Evolutionary conservation across 345 rosid species (phyloP).

Genomic region (Corymbia maculata): DNA sequence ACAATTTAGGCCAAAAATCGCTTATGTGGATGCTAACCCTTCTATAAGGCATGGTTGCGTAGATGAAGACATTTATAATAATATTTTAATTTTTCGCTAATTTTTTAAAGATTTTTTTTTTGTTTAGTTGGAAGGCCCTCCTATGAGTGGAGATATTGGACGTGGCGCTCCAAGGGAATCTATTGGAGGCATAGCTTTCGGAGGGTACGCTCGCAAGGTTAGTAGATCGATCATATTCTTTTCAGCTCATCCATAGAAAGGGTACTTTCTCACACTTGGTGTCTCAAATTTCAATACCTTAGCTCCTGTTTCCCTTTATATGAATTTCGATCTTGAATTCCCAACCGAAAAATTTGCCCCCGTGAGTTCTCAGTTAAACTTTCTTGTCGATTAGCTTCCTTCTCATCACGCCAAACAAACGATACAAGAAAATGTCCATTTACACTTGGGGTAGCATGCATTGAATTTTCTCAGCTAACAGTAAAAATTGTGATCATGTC

Average conservation of each 20-base stretch:
- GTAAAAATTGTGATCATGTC: neutral
- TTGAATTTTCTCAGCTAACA: too few relatives aligned
- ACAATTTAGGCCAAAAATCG: too few relatives aligned
- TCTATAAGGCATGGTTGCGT: too few relatives aligned
- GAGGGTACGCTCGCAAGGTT: slow-evolving; percentile 53
- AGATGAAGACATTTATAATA: too few relatives aligned
- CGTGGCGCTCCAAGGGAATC: slow-evolving; percentile 45
- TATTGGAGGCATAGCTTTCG: slow-evolving; percentile 44
- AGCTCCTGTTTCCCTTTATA: neutral
- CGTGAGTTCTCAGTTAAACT: neutral
- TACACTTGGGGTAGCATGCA: neutral
- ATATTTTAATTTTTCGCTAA: too few relatives aligned
- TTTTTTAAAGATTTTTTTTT: too few relatives aligned
- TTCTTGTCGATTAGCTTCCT: neutral
- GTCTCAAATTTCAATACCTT: neutral
- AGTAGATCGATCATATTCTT: neutral
- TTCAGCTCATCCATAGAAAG: neutral
- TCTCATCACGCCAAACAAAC: neutral
- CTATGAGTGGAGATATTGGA: slow-evolving; percentile 63
- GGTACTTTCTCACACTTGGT: neutral
- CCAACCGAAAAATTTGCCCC: neutral
- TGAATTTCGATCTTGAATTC: neutral
- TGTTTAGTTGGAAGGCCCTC: slow-evolving; percentile 50
- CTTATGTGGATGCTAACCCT: too few relatives aligned
- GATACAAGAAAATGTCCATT: neutral